A percentile compares a stretch with the other conserved stretches of the same genome.
Conservation (phyloP, 495 filamentous ascomycete genomes). For the Hypoxylon crocopeplum region DNA sequence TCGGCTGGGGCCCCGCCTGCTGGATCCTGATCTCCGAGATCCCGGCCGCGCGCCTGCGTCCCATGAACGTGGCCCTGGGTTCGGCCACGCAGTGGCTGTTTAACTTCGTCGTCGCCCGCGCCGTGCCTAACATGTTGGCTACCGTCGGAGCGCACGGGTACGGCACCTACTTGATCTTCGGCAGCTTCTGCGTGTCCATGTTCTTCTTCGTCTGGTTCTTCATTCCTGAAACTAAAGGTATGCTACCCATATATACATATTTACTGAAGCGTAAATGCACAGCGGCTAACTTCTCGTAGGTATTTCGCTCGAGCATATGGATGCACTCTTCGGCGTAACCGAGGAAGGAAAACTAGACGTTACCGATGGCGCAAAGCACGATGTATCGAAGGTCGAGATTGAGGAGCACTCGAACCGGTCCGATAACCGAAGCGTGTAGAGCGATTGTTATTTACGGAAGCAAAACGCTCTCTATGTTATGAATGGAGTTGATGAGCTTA, state of each 20-base stretch:
- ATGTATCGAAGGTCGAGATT: conserved; percentile 19
- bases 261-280: conserved; percentile 43
- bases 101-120: conserved; percentile 64
- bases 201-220: conserved; percentile 74
- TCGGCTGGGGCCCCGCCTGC: conserved; percentile 80
- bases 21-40: conserved; percentile 83
- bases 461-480: no score
- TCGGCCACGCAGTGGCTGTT: conserved; percentile 69
- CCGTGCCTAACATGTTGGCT: conserved; percentile 68
- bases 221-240: conserved; percentile 75
- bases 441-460: background rate
- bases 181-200: conserved; percentile 71
- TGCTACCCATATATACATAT: conserved; percentile 44
- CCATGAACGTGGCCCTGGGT: conserved; percentile 72
- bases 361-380: conserved; percentile 14
- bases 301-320: conserved; percentile 61
- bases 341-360: conserved; percentile 15
- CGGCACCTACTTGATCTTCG: conserved; percentile 63
- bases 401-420: conserved; percentile 28
- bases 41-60: conserved; percentile 72
- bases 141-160: conserved; percentile 69
- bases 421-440: conserved; percentile 26
- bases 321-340: conserved; percentile 56
- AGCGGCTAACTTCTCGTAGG: conserved; percentile 38
- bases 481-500: no score